phyloP scores from a whole-genome alignment of 1,284 basidiomycete species.

The Cystobasidium sp. region DNA sequence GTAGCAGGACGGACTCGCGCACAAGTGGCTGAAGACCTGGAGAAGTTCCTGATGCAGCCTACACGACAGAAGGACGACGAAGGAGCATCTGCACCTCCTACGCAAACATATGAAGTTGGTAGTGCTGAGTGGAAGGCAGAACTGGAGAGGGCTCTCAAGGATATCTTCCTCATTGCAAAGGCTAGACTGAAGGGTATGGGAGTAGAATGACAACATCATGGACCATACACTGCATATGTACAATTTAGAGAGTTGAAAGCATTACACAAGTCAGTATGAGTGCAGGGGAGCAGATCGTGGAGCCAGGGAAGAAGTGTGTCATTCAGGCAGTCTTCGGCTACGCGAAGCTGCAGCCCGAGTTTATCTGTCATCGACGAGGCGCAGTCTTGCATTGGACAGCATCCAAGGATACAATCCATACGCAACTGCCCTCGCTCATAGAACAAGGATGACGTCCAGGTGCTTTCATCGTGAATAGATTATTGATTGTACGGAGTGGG shows the following conservation, averaged over 20 bases:
- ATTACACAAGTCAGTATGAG: not conserved
- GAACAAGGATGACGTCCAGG: slow-evolving; percentile 43
- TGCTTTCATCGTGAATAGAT: slow-evolving; percentile 34
- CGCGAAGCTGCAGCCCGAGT: slow-evolving; percentile 30
- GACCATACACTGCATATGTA: not conserved
- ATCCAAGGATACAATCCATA: not conserved
- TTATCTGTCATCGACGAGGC: slow-evolving; percentile 45
- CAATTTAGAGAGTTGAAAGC: not conserved
- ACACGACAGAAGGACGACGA: slow-evolving; percentile 36
- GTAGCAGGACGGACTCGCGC: slow-evolving; percentile 79
- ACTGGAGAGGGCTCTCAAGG: slow-evolving; percentile 27
- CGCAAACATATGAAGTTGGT: slow-evolving; percentile 13
- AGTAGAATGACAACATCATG: not conserved
- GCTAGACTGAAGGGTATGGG: slow-evolving; percentile 32
- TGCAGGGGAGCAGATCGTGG: not conserved
- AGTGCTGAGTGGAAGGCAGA: slow-evolving; percentile 29
- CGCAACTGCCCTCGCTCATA: slow-evolving; percentile 38
- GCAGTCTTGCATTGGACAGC: not conserved
- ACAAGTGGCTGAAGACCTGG: slow-evolving; percentile 76
- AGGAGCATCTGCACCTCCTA: slow-evolving; percentile 25
- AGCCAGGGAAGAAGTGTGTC: not conserved
- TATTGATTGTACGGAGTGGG: not conserved
- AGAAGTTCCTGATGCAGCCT: slow-evolving; percentile 57
- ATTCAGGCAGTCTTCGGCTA: slow-evolving; percentile 36
- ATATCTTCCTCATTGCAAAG: slow-evolving; percentile 41